Percentiles rank a stretch among this genome's conserved stretches.
Conservation (phyloP, 495 filamentous ascomycete species). For the Aspergillus nidulans region DNA sequence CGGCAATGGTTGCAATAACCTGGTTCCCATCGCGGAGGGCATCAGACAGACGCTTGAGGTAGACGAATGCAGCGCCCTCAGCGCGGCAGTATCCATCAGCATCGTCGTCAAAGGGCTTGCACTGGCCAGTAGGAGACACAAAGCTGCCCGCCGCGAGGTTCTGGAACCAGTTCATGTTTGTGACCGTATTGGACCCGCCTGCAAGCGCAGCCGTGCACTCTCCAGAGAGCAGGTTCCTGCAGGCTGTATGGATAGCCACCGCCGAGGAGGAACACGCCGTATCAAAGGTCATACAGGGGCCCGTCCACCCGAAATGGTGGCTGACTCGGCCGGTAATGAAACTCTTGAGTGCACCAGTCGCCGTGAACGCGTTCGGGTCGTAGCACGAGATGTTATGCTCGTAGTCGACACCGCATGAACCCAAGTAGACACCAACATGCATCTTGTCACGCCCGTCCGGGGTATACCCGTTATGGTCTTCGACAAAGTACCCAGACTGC, state of each 20-base stretch:
- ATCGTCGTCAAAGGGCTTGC: constrained; percentile 64
- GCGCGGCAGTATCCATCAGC: constrained; percentile 72
- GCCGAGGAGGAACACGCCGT: constrained; percentile 42
- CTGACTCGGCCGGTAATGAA: constrained; percentile 29
- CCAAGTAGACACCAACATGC: constrained; percentile 27
- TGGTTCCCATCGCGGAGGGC: constrained; percentile 58
- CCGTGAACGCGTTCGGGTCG: constrained; percentile 30
- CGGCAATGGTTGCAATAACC: constrained; percentile 44
- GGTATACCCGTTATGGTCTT: too few relatives aligned
- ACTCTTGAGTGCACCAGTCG: constrained; percentile 24
- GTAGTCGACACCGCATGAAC: constrained; percentile 27
- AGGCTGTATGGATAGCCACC: constrained; percentile 35
- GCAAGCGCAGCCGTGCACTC: constrained; percentile 33
- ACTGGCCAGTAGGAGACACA: constrained; percentile 39
- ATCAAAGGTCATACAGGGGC: constrained; percentile 37
- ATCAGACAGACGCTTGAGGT: constrained; percentile 62
- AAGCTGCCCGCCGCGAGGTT: constrained; percentile 31
- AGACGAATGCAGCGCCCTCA: constrained; percentile 57
- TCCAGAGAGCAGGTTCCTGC: constrained; percentile 24
- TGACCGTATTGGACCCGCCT: constrained; percentile 38
- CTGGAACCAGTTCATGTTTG: constrained; percentile 23
- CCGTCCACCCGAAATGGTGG: constrained; percentile 45
- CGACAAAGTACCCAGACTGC: constrained; percentile 32
- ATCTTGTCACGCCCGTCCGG: constrained; percentile 1
- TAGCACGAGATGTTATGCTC: constrained; percentile 29